Percentiles rank a stretch among this genome's conserved stretches.
These are phyloP conservation scores for Amborella trichopoda DNA, from an alignment of 164 flowering plant species.

Conservation along the genomic window DNA sequence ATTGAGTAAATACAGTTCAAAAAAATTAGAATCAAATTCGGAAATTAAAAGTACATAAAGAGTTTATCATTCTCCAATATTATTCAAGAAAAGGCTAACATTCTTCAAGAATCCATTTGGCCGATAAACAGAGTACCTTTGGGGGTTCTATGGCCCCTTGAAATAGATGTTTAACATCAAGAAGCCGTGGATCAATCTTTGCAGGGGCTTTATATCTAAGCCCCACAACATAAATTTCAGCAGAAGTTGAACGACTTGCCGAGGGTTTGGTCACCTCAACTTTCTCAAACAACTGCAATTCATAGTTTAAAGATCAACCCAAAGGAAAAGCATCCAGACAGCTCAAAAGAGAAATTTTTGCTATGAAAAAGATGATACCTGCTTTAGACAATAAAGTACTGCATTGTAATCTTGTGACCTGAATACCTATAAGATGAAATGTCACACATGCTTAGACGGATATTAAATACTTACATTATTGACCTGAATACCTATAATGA, in stretches of 20 bases:
- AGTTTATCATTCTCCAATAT: too few species aligned
- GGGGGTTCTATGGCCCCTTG: conserved; percentile 48
- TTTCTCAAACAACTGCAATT: conserved; percentile 79
- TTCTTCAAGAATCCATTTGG: too few species aligned
- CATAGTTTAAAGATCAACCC: conserved; percentile 1
- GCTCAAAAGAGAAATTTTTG: too few species aligned
- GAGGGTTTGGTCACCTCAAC: conserved; percentile 84
- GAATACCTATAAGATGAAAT: conserved; percentile 47
- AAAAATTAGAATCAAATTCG: not conserved
- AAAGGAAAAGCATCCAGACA: not conserved
- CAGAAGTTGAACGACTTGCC: conserved; percentile 88
- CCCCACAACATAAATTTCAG: conserved; percentile 74
- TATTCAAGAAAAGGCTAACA: too few species aligned
- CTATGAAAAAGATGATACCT: conserved; percentile 28
- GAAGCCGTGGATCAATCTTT: conserved; percentile 94
- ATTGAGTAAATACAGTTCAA: too few species aligned
- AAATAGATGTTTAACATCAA: conserved; percentile 76
- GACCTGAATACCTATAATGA: conserved; percentile 77
- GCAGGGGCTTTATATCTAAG: conserved; percentile 86
- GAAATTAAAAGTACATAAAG: not conserved
- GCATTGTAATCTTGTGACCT: conserved; percentile 92
- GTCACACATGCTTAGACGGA: not conserved
- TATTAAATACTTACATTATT: too few species aligned
- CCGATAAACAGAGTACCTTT: conserved; percentile 35
- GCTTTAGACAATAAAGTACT: conserved; percentile 69